Evolutionary conservation across 2,329 filamentous ascomycete genomes (phyloP).

Genomic region (Endocalyx cinctus): DNA sequence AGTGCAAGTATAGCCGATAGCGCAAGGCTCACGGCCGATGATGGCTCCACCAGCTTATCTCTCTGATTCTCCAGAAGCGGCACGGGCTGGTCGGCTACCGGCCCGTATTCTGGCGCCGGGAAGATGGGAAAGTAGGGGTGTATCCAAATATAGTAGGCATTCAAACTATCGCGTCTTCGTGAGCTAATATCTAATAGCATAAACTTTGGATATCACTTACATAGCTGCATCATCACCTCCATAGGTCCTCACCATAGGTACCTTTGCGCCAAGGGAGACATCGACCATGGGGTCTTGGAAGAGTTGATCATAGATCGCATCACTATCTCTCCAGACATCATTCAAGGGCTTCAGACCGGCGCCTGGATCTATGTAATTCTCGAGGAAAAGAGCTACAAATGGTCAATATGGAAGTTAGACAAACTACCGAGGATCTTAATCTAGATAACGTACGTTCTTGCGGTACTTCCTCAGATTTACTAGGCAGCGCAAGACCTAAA

Average conservation of each 20-base stretch:
- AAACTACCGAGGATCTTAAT: too few relatives aligned
- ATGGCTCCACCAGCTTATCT: conserved; percentile 32
- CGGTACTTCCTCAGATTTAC: conserved; percentile 25
- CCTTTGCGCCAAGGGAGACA: conserved; percentile 11
- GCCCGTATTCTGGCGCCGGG: conserved; percentile 33
- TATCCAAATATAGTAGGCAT: conserved; percentile 49
- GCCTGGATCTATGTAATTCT: conserved; percentile 41
- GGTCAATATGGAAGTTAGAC: conserved; percentile 4
- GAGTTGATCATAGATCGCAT: conserved; percentile 42
- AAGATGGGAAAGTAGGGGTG: conserved; percentile 47
- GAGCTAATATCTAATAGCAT: neutral
- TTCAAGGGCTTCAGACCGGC: conserved; percentile 43
- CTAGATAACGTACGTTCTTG: conserved; percentile 27
- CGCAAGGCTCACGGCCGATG: conserved; percentile 40
- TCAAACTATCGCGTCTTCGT: conserved; percentile 29
- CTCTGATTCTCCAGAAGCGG: conserved; percentile 31
- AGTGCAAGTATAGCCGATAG: conserved; percentile 45
- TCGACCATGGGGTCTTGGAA: conserved; percentile 25
- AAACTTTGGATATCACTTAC: conserved; percentile 24
- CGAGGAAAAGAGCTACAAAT: conserved; percentile 21
- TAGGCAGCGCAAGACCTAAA: conserved; percentile 19
- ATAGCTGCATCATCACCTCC: conserved; percentile 33
- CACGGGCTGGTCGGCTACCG: conserved; percentile 28
- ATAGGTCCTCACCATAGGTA: conserved; percentile 37
- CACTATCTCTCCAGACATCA: conserved; percentile 41